phyloP scores from a whole-genome alignment of 2,329 filamentous ascomycete genomes.

The Paracamarosporium sp. region DNA sequence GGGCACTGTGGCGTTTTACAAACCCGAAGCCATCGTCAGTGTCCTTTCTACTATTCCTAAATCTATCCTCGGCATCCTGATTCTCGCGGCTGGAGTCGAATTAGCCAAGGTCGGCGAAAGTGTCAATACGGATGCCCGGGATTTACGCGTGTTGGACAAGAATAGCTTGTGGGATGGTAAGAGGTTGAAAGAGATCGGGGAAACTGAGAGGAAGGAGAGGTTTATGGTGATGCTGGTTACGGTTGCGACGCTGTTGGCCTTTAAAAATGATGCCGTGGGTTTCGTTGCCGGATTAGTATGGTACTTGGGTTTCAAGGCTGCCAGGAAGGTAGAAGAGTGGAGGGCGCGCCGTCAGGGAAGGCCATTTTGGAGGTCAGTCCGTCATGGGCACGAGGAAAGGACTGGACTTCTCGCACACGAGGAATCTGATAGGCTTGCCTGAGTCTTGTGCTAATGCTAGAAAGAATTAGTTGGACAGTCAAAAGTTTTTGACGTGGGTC shows the following conservation, averaged over 20 bases:
- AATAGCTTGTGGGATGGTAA: slow-evolving; percentile 45
- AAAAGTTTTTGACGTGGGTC: background rate
- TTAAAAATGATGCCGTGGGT: slow-evolving; percentile 88
- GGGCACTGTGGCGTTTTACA: slow-evolving; percentile 66
- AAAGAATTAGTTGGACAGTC: background rate
- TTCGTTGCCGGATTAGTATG: slow-evolving; percentile 84
- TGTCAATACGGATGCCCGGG: slow-evolving; percentile 75
- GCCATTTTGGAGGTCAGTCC: slow-evolving; percentile 32
- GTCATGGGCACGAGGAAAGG: slow-evolving; percentile 28
- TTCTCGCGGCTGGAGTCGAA: slow-evolving; percentile 87
- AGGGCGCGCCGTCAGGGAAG: slow-evolving; percentile 21
- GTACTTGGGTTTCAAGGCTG: slow-evolving; percentile 67
- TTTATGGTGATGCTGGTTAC: slow-evolving; percentile 94
- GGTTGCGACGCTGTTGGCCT: slow-evolving; percentile 79
- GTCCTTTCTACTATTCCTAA: slow-evolving; percentile 77
- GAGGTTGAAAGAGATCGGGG: slow-evolving; percentile 62
- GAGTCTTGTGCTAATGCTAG: slow-evolving; percentile 8
- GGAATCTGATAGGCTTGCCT: slow-evolving; percentile 35
- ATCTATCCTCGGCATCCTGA: slow-evolving; percentile 82
- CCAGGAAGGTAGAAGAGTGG: slow-evolving; percentile 31
- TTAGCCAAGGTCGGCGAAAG: slow-evolving; percentile 84
- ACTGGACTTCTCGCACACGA: slow-evolving; percentile 31
- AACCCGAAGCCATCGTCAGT: slow-evolving; percentile 75
- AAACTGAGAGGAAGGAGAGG: slow-evolving; percentile 73
- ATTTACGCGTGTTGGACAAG: slow-evolving; percentile 55